phyloP scores from a whole-genome alignment of 345 rosid species.

The Cardiospermum halicacabum region DNA sequence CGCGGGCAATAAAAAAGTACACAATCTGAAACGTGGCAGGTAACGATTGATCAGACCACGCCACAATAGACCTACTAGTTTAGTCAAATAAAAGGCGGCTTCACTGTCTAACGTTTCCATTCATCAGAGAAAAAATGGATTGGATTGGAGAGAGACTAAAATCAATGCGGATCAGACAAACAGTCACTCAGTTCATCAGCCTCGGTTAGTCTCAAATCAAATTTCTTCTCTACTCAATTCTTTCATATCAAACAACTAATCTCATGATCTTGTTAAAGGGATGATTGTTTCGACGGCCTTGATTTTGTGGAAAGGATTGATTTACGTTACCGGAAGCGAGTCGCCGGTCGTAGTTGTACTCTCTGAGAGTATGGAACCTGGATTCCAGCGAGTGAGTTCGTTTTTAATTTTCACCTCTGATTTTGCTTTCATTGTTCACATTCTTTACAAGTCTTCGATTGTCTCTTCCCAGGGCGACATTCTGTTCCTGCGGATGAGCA shows the following conservation, averaged over 20 bases:
- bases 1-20: too few relatives aligned
- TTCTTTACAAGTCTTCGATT: conserved; percentile 2
- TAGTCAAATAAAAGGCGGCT: not conserved
- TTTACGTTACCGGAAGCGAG: conserved; percentile 64
- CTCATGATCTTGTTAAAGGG: conserved; percentile 25
- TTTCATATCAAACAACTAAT: not conserved
- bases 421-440: not conserved
- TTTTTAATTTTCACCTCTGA: not conserved
- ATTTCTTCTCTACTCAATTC: not conserved
- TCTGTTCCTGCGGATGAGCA: conserved; percentile 57
- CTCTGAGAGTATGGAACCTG: conserved; percentile 82
- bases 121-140: conserved; percentile 20
- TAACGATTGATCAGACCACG: not conserved
- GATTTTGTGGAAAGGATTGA: conserved; percentile 76
- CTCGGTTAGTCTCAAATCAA: conserved; percentile 50
- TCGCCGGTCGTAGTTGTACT: conserved; percentile 82
- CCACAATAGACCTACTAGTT: not conserved
- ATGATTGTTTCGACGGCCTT: conserved; percentile 58
- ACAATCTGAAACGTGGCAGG: too few relatives aligned
- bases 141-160: conserved; percentile 36
- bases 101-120: too few relatives aligned
- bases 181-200: conserved; percentile 40
- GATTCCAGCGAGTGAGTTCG: conserved; percentile 49
- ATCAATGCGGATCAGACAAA: conserved; percentile 45
- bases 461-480: conserved; percentile 62